Evolutionary conservation across 2,329 filamentous ascomycete species (phyloP), one percentile per base, ranked within the genome.

Genomic region (Aspergillus cejpii): DNA sequence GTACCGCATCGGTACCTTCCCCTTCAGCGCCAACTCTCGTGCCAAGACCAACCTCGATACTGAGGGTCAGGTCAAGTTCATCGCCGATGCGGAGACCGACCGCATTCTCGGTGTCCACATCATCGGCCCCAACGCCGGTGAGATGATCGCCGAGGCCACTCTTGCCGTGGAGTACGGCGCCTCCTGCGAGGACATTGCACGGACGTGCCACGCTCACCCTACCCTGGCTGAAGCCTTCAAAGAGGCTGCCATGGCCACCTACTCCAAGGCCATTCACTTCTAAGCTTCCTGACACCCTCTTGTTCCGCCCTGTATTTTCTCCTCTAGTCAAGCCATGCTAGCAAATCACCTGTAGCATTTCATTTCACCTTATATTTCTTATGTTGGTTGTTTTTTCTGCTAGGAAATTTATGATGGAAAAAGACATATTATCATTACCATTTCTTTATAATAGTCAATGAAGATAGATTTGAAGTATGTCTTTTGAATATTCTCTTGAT

Each of bases 111-210:
- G 92, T 56, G 84, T 95, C 54, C 92, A 98, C 78, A 97, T 98
- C 70, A 84, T 98, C 60, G 92, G 92, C 48, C 79, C 92, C 59
- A 92, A 92, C 68, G 92, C 92, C 34, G 92, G 92, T 63, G 92
- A 98, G 78, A 97, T 98, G 92, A 96, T 98, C 74, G 92, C 92
- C 2, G 92, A 98, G 75, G 92, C 85, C 54, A 92, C 90, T 10
- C 76, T 98, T 62, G 92, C 92, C 45, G 76, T 98, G 40, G 92
- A 98, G 75, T 98, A 98, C 64, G 92, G 92, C 54, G 92, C 92
- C 23, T 92, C 86, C 54, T 90, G 83, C 61, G 92, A 98, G 75
- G 92, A 96, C 70, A 87, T 95, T 65, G 89, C 85, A 50, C 81
- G 92, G 64, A 97, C 92, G 54, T 92, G 87, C 72, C 92, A 98